phyloP scores from a whole-genome alignment of 1,284 basidiomycete genomes.

The Chondrostereum purpureum region DNA sequence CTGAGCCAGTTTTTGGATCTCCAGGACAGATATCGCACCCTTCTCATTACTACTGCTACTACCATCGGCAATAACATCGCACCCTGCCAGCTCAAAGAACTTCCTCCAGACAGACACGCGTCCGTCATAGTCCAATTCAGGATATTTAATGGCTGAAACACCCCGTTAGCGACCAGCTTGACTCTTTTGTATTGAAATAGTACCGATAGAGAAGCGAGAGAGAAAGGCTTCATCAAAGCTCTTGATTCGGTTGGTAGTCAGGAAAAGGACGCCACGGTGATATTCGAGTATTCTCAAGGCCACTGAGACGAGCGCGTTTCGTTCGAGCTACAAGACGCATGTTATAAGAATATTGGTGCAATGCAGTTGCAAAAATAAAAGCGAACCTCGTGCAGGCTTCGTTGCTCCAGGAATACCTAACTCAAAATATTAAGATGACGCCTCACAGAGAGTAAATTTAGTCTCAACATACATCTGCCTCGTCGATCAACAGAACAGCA shows the following conservation, averaged over 20 bases:
- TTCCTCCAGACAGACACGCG: conserved; percentile 14
- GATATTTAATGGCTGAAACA: conserved; percentile 14
- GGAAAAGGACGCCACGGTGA: conserved; percentile 22
- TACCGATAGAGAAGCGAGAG: conserved; percentile 21
- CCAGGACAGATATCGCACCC: neutral
- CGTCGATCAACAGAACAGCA: conserved; percentile 8
- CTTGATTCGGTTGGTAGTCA: conserved; percentile 26
- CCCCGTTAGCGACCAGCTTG: neutral
- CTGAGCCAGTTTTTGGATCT: conserved; percentile 6
- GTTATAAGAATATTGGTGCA: too few species aligned
- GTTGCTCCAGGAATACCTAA: conserved; percentile 12
- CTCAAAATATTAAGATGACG: neutral
- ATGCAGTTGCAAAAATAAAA: neutral
- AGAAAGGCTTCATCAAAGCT: conserved; percentile 24
- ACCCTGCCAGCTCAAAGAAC: conserved; percentile 15
- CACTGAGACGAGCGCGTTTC: conserved; percentile 21
- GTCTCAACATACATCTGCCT: conserved; percentile 4
- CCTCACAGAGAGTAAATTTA: neutral
- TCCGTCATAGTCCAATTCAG: conserved; percentile 11
- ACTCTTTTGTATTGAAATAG: neutral
- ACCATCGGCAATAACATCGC: conserved; percentile 1
- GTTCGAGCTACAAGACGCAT: conserved; percentile 11
- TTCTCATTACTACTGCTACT: neutral
- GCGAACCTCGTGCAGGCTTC: conserved; percentile 14
- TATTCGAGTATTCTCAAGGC: conserved; percentile 18